These are phyloP conservation scores for Xylariaceae sp. DNA, from an alignment of 2,329 filamentous ascomycete genomes.

Conservation along the genomic window DNA sequence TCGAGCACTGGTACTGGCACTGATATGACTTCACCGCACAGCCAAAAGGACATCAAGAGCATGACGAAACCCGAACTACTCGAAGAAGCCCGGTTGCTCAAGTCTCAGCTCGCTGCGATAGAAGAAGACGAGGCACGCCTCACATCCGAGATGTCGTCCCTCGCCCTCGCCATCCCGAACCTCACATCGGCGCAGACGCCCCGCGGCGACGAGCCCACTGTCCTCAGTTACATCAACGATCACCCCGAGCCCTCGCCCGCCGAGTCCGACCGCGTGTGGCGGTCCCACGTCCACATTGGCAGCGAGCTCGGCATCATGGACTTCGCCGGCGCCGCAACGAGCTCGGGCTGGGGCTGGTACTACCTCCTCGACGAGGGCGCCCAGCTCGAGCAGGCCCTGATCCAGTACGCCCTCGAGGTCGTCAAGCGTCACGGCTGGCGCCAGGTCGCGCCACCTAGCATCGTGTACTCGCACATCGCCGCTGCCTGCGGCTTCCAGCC, in stretches of 20 bases:
- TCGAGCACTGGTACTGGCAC: conserved; percentile 9
- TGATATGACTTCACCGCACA: conserved; percentile 17
- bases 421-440: conserved; percentile 68
- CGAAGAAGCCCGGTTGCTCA: conserved; percentile 60
- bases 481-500: conserved; percentile 92
- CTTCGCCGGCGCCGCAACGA: conserved; percentile 74
- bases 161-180: conserved; percentile 81
- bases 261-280: conserved; percentile 46
- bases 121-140: conserved; percentile 59
- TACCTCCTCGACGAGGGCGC: conserved; percentile 89
- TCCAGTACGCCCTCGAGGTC: conserved; percentile 77
- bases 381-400: conserved; percentile 87
- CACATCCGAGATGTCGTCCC: conserved; percentile 61
- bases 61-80: conserved; percentile 50
- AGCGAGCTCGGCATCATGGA: conserved; percentile 84
- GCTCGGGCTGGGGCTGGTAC: conserved; percentile 97
- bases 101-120: conserved; percentile 56
- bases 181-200: conserved; percentile 76
- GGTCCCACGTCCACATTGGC: conserved; percentile 84
- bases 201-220: conserved; percentile 56
- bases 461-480: conserved; percentile 90
- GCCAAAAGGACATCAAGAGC: conserved; percentile 20
- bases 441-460: conserved; percentile 75
- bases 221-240: conserved; percentile 77
- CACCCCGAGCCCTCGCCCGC: conserved; percentile 42